Evolutionary conservation across 331 rosid genomes (phyloP).

Genomic region (Cydonia oblonga): DNA sequence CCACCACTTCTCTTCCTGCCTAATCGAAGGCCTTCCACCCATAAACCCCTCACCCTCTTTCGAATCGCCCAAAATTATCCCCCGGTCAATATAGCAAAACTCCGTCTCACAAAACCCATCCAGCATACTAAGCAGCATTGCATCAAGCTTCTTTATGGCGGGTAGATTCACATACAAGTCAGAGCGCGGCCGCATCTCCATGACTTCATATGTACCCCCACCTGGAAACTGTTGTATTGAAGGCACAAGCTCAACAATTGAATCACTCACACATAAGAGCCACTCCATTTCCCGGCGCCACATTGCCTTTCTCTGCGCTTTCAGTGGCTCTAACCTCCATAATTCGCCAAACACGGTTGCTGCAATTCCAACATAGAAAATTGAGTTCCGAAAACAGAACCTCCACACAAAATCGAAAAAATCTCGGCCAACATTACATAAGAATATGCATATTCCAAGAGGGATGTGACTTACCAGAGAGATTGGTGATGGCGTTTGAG

Average conservation of each 20-base stretch:
- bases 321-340: conserved; percentile 87
- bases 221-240: conserved; percentile 84
- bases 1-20: conserved; percentile 99
- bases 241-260: conserved; percentile 85
- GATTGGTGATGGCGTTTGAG: too few relatives aligned
- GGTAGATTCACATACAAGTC: conserved; percentile 83
- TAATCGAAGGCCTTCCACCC: conserved; percentile 67
- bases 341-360: conserved; percentile 88
- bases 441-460: background rate
- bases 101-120: conserved; percentile 69
- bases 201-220: conserved; percentile 83
- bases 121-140: conserved; percentile 70
- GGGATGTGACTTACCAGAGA: background rate
- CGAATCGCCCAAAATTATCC: conserved; percentile 48
- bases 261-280: conserved; percentile 77
- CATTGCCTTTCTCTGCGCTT: conserved; percentile 68
- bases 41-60: conserved; percentile 41
- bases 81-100: conserved; percentile 65
- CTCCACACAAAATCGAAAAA: background rate
- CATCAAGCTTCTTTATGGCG: conserved; percentile 74
- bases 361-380: conserved; percentile 23
- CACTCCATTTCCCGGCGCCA: conserved; percentile 93
- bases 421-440: background rate
- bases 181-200: conserved; percentile 67
- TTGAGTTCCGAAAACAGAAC: conserved; percentile 5